Evolutionary conservation across 1,284 basidiomycete genomes (phyloP).

Genomic region (Pascua sp.): DNA sequence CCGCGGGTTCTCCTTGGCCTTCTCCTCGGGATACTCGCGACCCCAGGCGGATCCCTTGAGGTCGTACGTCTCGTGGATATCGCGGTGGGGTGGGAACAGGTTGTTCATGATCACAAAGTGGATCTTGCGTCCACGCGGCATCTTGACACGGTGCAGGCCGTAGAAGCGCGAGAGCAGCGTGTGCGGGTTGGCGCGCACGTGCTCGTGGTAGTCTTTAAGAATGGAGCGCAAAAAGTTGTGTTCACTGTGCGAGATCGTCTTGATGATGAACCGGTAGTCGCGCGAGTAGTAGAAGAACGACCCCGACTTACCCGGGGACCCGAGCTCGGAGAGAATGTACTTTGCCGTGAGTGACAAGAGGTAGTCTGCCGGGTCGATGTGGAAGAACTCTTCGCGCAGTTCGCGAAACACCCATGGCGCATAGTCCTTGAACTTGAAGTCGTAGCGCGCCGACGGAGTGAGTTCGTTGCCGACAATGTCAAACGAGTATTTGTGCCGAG

Average conservation of each 20-base stretch:
- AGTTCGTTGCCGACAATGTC: slow-evolving; percentile 99
- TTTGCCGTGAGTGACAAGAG: slow-evolving; percentile 92
- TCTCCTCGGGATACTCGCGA: slow-evolving; percentile 81
- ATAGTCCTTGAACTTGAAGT: slow-evolving; percentile 97
- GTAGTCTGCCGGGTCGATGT: slow-evolving; percentile 95
- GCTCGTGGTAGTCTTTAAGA: slow-evolving; percentile 78
- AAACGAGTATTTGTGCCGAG: slow-evolving; percentile 93
- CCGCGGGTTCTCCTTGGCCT: slow-evolving; percentile 70
- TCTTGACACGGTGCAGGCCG: slow-evolving; percentile 93
- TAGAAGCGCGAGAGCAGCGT: slow-evolving; percentile 92
- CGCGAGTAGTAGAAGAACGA: slow-evolving; percentile 99
- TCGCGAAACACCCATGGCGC: slow-evolving; percentile 97
- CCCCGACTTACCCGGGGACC: slow-evolving; percentile 97
- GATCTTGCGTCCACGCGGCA: slow-evolving; percentile 89
- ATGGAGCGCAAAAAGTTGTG: slow-evolving; percentile 89
- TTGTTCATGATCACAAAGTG: slow-evolving; percentile 99
- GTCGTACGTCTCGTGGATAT: slow-evolving; percentile 97
- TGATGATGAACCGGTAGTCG: slow-evolving; percentile 99
- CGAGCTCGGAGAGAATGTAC: slow-evolving; percentile 96
- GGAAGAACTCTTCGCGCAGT: slow-evolving; percentile 88
- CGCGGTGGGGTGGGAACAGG: slow-evolving; percentile 93
- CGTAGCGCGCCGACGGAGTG: slow-evolving; percentile 84
- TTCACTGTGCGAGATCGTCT: slow-evolving; percentile 91
- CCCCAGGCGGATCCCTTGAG: slow-evolving; percentile 93
- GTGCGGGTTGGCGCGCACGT: slow-evolving; percentile 87